Percentiles rank a stretch among this genome's conserved stretches.
Evolutionary conservation across 495 filamentous ascomycete genomes (phyloP).

Genomic region (Pseudoneurospora amorphoporcata): DNA sequence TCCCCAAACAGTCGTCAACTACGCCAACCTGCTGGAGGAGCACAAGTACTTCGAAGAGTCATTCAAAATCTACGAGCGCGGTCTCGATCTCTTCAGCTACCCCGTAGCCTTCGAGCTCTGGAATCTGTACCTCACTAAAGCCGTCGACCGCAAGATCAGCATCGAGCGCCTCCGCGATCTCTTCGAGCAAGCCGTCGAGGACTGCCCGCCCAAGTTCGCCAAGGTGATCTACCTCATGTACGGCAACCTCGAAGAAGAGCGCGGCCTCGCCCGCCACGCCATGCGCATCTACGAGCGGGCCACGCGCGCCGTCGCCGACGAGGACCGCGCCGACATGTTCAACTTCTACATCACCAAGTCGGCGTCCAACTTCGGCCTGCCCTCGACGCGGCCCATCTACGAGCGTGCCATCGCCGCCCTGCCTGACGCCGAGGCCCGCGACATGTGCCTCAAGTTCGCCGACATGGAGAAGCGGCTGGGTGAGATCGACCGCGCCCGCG

Average conservation of each 20-base stretch:
- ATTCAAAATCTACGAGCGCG: conserved; percentile 96
- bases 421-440: conserved; percentile 85
- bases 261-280: conserved; percentile 89
- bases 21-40: conserved; percentile 91
- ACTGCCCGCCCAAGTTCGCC: conserved; percentile 89
- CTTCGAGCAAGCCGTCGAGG: conserved; percentile 95
- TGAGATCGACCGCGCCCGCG: conserved; percentile 90
- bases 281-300: conserved; percentile 99
- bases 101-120: conserved; percentile 97
- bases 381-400: conserved; percentile 94
- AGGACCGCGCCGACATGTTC: conserved; percentile 95
- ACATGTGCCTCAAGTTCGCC: conserved; percentile 98
- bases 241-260: conserved; percentile 91
- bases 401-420: conserved; percentile 86
- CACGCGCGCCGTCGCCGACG: conserved; percentile 89
- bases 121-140: conserved; percentile 97
- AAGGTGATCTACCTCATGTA: conserved; percentile 97
- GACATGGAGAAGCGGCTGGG: conserved; percentile 96
- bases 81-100: conserved; percentile 92
- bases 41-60: conserved; percentile 94
- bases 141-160: conserved; percentile 86
- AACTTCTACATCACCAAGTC: conserved; percentile 99
- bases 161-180: conserved; percentile 92
- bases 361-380: conserved; percentile 92
- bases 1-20: conserved; percentile 97